Evolutionary conservation across 2,329 filamentous ascomycete species (phyloP), one percentile per base, ranked within the genome.

Genomic region (Pestalotiopsis fici): DNA sequence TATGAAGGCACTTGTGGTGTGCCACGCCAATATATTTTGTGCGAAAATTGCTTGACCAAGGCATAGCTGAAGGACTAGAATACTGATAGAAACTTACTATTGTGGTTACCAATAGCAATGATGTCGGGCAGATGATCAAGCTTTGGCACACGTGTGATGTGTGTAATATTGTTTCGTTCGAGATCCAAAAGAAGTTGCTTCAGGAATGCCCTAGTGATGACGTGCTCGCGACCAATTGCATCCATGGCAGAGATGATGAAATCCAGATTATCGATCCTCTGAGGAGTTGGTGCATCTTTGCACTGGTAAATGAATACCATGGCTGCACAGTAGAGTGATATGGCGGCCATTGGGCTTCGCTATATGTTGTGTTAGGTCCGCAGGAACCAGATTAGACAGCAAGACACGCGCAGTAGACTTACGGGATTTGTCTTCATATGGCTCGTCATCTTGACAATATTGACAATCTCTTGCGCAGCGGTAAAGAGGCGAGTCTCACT

Each of bases 141-240:
- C 3, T 70, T 72, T 1, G 82, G 78, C n/a, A 84, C 69, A 9
- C 72, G 74, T 11, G 83, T 76, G 12, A 75, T 73, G 3, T 75
- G 69, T 3, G 74, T 70, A 28, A 87, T 74, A 1, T 78, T 80
- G 68, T 84, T 86, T 37, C 77, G 76, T 43, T 94, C 89, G 9
- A 97, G 87, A 72, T 98, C 95, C n/a, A 95, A 85, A 67, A 94
- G 88, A 0, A 95, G 83, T 75, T 98, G 95, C 12, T 91, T 90
- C n/a, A 97, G 82, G 76, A 97, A 97, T 0, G 93, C 93, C 57
- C 91, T 89, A 0, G 93, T 95, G 35, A 98, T 87, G 1, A 89
- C 84, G 74, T 96, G 94, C 65, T 89, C 88, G 47, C 87, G 86
- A 63, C 92, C 91, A 68, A 97, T 85, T 2, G 90, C 88, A 64